Evolutionary conservation across 2,329 filamentous ascomycete genomes (phyloP), one percentile per base, ranked within the genome.

Genomic region (Phaeosphaeria sp.): DNA sequence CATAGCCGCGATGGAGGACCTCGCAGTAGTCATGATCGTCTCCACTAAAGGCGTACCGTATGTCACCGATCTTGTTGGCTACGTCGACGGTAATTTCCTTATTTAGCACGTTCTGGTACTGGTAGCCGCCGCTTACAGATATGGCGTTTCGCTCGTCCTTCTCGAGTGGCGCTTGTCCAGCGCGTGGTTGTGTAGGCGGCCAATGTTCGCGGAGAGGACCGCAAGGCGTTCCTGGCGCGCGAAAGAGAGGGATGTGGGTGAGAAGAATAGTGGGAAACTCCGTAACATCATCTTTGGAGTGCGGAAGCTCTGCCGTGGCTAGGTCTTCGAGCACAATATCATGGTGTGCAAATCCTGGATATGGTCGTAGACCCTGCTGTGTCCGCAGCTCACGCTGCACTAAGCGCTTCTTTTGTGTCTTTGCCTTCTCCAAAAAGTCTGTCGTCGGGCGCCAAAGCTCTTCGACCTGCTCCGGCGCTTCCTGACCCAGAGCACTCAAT

Each of bases 1-100:
- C 80, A 57, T 89, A 87, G 18, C 86, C 83, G 2, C 88, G 87
- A 76, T 99, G 95, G 0, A 89, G 84, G 6, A 98, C 80, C 71
- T 97, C 93, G 79, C 95, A 99, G 79, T 98, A 97, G 79, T 99
- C 95, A 79, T 99, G 95, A 73, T 99, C 95, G 69, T 99, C 95
- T 11, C 95, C 95, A 0, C 93, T 97, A 73, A 98, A 99, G 44
- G 93, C 90, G 64, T 95, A 90, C 2, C 87, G 84, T 13, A 98
- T 87, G 60, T 95, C 91, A 33, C 92, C 93, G 33, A 97, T 83
- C 62, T 89, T 91, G 58, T 89, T 84, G 43, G 97, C 81, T 39
- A 99, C 81, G 51, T 89, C 87, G 46, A 87, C 83, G 0, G 93
- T 95, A 65, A 97, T 87, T 2, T 86, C 83, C 49, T 89, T 87